Base-by-base conservation (phyloP, 768 basidiomycete species). In the Podaxis sp. region DNA sequence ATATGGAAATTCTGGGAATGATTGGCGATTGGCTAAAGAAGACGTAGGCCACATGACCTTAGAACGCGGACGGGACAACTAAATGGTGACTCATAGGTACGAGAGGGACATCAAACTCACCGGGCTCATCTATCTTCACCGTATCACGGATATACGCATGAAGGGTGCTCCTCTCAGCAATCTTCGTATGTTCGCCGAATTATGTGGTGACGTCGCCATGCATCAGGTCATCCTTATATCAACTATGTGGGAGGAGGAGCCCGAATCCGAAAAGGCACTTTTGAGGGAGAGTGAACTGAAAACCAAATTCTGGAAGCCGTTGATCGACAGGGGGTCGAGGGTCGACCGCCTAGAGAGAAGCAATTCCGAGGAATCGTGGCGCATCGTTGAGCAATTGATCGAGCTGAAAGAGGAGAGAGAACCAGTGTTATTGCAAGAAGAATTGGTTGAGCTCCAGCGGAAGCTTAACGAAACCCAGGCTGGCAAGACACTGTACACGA, bases 281-380 rank as follows among this genome's bases (percentile, higher is more conserved):
- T 44, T 42, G 48, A 70, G 77, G 12, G 75, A 75, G 57, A 38
- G 51, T 12, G 65, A 76, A 55, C 71, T 65, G 11, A 67, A 69
- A 19, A 64, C 68, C 66, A 75, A 74, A 56, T 84, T 82, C 69
- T 85, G 82, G 73, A 80, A 80, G 62, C 74, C 75, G n/a, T 79
- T 76, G 9, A 71, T 84, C 19, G 77, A 82, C 30, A 79, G 76
- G 65, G 79, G 80, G 9, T 70, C 76, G 8, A 65, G 54, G 26
- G 33, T 68, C 38, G 61, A 61, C 52, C 76, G 72, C 15, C 73
- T 76, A 46, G 33, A 59, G 52, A 24, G 57, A 4, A 30, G 28
- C 62, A 63, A 63, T 67, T 0, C 44, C 6, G 4, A 42, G 24
- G 70, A 72, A 1, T 74, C 77, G 13, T 69, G 71, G 70, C 56